phyloP scores from a whole-genome alignment of 176 grass and related monocot species.

The Bothriochloa decipiens region DNA sequence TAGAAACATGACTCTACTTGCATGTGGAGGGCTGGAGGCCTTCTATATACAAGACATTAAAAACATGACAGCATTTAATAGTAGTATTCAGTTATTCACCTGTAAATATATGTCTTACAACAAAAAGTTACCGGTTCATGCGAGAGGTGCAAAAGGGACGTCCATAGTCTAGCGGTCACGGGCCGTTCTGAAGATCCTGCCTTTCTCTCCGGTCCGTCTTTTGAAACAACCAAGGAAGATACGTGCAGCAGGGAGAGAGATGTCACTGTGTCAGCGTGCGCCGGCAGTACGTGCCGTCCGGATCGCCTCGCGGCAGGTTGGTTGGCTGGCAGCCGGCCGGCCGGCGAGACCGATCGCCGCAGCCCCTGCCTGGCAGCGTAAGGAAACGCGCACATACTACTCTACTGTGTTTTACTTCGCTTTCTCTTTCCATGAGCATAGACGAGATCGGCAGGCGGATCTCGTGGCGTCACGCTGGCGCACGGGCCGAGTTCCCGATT shows the following conservation, averaged over 20 bases:
- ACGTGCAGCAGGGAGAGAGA: neutral
- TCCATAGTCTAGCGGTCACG: too few relatives aligned
- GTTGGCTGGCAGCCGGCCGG: neutral
- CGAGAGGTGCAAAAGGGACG: too few relatives aligned
- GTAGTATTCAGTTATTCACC: too few relatives aligned
- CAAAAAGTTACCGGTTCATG: too few relatives aligned
- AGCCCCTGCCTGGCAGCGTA: too few relatives aligned
- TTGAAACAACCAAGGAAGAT: conserved; percentile 52
- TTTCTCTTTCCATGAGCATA: neutral
- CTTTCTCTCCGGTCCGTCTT: neutral
- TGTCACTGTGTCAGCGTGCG: conserved; percentile 16
- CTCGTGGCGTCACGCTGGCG: neutral
- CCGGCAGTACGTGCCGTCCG: conserved; percentile 12
- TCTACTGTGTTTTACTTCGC: too few relatives aligned
- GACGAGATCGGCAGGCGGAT: neutral
- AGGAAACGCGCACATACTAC: neutral
- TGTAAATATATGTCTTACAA: too few relatives aligned
- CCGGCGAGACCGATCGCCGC: neutral
- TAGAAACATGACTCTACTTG: too few relatives aligned
- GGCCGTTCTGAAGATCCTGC: too few relatives aligned
- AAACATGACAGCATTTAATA: too few relatives aligned
- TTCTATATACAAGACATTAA: too few relatives aligned
- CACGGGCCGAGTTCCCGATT: conserved; percentile 22
- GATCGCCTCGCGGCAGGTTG: neutral
- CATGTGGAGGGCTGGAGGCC: too few relatives aligned